These are phyloP conservation scores for Hericium erinaceus DNA, from an alignment of 768 basidiomycete genomes.

Conservation along the genomic window DNA sequence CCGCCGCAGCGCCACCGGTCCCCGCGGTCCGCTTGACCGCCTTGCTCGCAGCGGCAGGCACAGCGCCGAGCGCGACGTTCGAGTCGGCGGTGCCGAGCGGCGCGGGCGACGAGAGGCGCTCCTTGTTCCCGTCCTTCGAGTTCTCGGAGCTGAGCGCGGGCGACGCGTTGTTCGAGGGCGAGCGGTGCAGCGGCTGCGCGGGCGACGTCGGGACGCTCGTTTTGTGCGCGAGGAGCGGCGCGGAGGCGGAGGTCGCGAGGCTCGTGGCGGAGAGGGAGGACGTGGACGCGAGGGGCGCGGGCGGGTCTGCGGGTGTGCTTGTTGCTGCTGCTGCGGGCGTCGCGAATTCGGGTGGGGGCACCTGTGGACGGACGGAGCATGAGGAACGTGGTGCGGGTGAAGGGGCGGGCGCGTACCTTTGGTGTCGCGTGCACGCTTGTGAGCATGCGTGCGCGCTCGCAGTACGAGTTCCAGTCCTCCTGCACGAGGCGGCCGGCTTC, in stretches of 20 bases:
- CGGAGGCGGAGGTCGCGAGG: constrained; percentile 13
- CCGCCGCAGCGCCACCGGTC: constrained; percentile 25
- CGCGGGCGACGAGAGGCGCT: constrained; percentile 57
- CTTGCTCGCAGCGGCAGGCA: constrained; percentile 37
- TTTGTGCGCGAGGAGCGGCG: constrained; percentile 20
- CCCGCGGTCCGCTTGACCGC: constrained; percentile 63
- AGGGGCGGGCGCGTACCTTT: constrained; percentile 31
- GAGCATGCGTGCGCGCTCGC: constrained; percentile 76
- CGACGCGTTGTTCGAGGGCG: constrained; percentile 30
- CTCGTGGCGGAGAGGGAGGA: constrained; percentile 22
- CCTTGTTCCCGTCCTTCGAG: constrained; percentile 31
- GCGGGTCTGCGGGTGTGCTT: constrained; percentile 16
- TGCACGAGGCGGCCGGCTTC: constrained; percentile 89
- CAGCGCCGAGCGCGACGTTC: constrained; percentile 35
- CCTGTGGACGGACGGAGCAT: constrained; percentile 10
- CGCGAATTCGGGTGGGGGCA: constrained; percentile 57
- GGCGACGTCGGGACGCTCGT: constrained; percentile 20
- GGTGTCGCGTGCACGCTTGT: constrained; percentile 89
- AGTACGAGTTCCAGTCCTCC: constrained; percentile 86
- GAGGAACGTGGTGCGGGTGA: neutral
- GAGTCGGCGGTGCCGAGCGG: constrained; percentile 66
- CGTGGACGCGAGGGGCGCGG: constrained; percentile 20
- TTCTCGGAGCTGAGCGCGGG: constrained; percentile 21
- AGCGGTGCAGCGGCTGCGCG: constrained; percentile 31
- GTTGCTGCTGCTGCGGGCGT: constrained; percentile 20